A percentile compares a stretch with the other conserved stretches of the same genome.
Evolutionary conservation across 352 stramenopile species (phyloP).

Genomic region (Phytophthora sp.): DNA sequence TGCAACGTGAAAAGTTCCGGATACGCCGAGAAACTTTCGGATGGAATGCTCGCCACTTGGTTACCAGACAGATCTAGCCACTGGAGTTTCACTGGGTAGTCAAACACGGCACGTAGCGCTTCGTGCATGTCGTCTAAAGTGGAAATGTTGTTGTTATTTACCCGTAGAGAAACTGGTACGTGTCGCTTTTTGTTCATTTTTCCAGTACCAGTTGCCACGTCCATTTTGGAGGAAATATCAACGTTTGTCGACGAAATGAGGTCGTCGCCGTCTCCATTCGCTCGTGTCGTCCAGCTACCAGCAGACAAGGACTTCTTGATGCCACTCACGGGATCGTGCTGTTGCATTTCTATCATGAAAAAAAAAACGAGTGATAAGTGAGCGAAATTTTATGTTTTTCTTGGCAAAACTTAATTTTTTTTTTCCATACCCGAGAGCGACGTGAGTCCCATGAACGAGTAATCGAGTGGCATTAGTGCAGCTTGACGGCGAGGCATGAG

Average conservation of each 20-base stretch:
- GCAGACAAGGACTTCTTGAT: conserved; percentile 48
- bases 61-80: conserved; percentile 78
- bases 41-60: conserved; percentile 40
- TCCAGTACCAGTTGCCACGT: neutral
- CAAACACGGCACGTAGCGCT: conserved; percentile 56
- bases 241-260: conserved; percentile 1
- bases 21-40: conserved; percentile 51
- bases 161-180: conserved; percentile 50
- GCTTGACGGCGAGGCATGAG: conserved; percentile 21
- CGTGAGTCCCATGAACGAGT: conserved; percentile 73
- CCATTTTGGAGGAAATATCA: neutral
- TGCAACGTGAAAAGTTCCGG: conserved; percentile 69
- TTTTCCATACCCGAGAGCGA: conserved; percentile 54
- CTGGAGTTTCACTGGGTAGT: conserved; percentile 52
- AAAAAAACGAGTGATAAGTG: neutral
- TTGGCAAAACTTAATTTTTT: too few relatives aligned
- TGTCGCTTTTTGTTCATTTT: conserved; percentile 17
- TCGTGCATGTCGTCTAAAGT: conserved; percentile 58
- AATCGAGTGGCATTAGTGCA: conserved; percentile 52
- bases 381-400: too few relatives aligned
- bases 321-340: conserved; percentile 60
- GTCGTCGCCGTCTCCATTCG: neutral
- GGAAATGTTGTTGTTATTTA: conserved; percentile 74
- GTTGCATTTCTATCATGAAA: conserved; percentile 68
- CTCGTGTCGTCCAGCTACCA: conserved; percentile 2